Evolutionary conservation across 1,139 yeast genomes (phyloP).

Genomic region (Candida sanyaensis): DNA sequence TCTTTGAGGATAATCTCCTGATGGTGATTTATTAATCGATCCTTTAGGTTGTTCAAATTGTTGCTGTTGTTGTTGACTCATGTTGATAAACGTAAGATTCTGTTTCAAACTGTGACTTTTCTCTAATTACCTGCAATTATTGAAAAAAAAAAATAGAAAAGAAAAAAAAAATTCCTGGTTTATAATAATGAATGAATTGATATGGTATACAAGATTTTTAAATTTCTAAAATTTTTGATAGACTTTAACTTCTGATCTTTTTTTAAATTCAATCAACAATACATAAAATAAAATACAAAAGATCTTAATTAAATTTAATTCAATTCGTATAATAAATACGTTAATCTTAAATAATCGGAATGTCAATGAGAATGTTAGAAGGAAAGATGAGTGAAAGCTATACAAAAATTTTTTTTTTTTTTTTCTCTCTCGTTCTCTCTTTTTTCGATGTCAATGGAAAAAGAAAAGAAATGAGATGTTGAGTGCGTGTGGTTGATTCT

Average conservation of each 20-base stretch:
- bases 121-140: neutral
- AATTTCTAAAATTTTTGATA: neutral
- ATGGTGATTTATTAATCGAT: slow-evolving; percentile 4
- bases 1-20: slow-evolving; percentile 20
- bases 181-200: neutral
- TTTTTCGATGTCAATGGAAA: neutral
- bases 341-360: too few relatives aligned
- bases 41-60: slow-evolving; percentile 1
- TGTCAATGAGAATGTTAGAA: too few relatives aligned
- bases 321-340: too few relatives aligned
- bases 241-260: neutral
- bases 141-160: neutral
- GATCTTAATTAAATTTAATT: too few relatives aligned
- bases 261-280: neutral
- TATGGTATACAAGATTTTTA: too few relatives aligned
- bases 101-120: neutral
- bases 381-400: neutral
- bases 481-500: too few relatives aligned
- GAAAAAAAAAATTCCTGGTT: neutral
- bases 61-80: slow-evolving; percentile 5
- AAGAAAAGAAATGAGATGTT: neutral
- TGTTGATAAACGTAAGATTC: neutral
- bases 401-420: neutral
- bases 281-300: too few relatives aligned
- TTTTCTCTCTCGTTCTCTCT: too few relatives aligned